Evolutionary conservation across 2,329 filamentous ascomycete species (phyloP), one percentile per base, ranked within the genome.

Genomic region (Massarina eburnea): DNA sequence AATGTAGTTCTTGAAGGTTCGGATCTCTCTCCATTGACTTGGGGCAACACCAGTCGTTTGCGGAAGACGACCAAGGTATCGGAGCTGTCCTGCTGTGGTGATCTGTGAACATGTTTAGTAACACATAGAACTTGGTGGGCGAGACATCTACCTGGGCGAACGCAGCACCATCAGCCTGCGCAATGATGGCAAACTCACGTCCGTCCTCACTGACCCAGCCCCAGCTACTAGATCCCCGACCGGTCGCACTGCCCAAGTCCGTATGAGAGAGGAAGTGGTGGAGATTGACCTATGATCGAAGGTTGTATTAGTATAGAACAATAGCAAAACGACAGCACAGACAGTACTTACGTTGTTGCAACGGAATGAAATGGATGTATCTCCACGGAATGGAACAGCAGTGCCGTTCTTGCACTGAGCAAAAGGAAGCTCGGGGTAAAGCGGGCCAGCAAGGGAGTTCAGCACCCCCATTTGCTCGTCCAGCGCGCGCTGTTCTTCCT

Each of bases 211-310:
- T 71, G 0, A 74, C 75, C 78, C 78, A 80, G 8, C 79, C 78
- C 78, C 77, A 80, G 0, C 73, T 76, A 3, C 68, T 71, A 8
- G 68, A 71, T 20, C 72, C 73, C 34, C 63, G 62, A 17, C 70
- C 71, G 39, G 60, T 61, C 27, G 55, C 55, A 44, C 74, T 76
- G 12, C 79, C 80, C 8, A 83, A 72, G 27, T 76, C 75, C 8
- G 73, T 73, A 50, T 83, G 80, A 45, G 72, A 75, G 22, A 78
- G 64, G 62, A 83, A 82, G 57, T 79, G 76, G 57, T 81, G 78
- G 1, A 81, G 71, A 51, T 82, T 79, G n/a, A 80, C 71, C 67
- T 62, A 40, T 29, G 14, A 22, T 4, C 15, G 17, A 35, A 35
- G 7, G n/a, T 35, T 19, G 4, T 21, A n/a, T n/a, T n/a, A n/a